phyloP scores from a whole-genome alignment of 2,329 filamentous ascomycete species.

The Aspergillus ochraceus region DNA sequence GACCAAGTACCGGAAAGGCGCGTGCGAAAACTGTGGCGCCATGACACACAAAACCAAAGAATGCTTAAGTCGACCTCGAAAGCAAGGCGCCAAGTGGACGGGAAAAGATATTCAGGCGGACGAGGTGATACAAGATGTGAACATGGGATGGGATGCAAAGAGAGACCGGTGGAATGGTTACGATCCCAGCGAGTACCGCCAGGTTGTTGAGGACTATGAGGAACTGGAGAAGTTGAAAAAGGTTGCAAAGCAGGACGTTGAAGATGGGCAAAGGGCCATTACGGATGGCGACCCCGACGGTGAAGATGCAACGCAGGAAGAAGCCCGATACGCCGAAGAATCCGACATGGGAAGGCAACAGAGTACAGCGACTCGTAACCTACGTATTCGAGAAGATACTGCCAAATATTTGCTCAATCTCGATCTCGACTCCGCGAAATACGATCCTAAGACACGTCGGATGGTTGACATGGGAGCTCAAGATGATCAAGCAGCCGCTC shows the following conservation, averaged over 20 bases:
- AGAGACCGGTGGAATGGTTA: slow-evolving; percentile 98
- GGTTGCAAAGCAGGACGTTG: slow-evolving; percentile 51
- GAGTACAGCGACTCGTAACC: slow-evolving; percentile 83
- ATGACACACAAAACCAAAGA: slow-evolving; percentile 97
- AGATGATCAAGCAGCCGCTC: slow-evolving; percentile 72
- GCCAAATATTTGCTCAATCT: slow-evolving; percentile 95
- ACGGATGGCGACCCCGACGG: slow-evolving; percentile 58
- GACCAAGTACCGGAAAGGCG: slow-evolving; percentile 96
- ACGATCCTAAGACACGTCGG: slow-evolving; percentile 91
- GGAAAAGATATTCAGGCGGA: slow-evolving; percentile 93
- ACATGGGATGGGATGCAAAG: slow-evolving; percentile 94
- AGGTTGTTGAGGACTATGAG: slow-evolving; percentile 86
- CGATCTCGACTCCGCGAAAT: slow-evolving; percentile 93
- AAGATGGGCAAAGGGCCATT: slow-evolving; percentile 46
- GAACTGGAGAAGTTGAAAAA: slow-evolving; percentile 75
- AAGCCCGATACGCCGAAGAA: slow-evolving; percentile 80
- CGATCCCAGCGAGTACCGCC: slow-evolving; percentile 79
- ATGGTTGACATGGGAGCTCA: slow-evolving; percentile 85
- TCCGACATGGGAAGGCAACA: slow-evolving; percentile 96
- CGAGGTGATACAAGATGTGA: slow-evolving; percentile 79
- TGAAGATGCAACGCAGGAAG: slow-evolving; percentile 38
- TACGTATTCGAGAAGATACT: slow-evolving; percentile 92
- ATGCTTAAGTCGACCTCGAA: slow-evolving; percentile 83
- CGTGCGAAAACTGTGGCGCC: slow-evolving; percentile 96
- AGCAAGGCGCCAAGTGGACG: slow-evolving; percentile 87